Percentiles rank a stretch among this genome's conserved stretches.
Evolutionary conservation across 495 filamentous ascomycete genomes (phyloP).

Genomic region (Bombardia bombarda): DNA sequence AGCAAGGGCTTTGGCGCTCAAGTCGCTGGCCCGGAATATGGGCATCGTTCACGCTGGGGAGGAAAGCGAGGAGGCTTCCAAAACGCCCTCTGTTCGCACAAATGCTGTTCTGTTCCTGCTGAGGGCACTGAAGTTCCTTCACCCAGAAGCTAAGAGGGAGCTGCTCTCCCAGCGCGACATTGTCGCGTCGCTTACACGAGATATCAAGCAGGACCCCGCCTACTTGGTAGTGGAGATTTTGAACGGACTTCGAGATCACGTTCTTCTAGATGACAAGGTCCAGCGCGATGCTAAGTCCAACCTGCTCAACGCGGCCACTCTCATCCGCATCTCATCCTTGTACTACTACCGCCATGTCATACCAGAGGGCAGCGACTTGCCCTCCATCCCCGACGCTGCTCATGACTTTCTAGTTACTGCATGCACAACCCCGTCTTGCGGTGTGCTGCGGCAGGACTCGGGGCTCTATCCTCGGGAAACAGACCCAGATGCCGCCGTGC

Average conservation of each 20-base stretch:
- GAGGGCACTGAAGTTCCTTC: constrained; percentile 61
- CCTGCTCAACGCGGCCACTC: constrained; percentile 60
- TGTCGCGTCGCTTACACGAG: constrained; percentile 57
- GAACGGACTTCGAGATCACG: constrained; percentile 50
- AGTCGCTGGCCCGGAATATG: constrained; percentile 58
- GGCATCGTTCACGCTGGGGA: constrained; percentile 44
- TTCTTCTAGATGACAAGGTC: constrained; percentile 64
- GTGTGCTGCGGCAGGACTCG: constrained; percentile 57
- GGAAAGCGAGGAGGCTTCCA: constrained; percentile 37
- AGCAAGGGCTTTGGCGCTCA: constrained; percentile 62
- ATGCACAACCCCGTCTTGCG: constrained; percentile 61
- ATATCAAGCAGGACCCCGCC: constrained; percentile 64
- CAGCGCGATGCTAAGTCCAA: constrained; percentile 60
- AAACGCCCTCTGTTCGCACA: constrained; percentile 63
- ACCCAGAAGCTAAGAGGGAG: constrained; percentile 61
- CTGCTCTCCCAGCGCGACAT: constrained; percentile 68
- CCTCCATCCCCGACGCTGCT: constrained; percentile 48
- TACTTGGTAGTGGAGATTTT: constrained; percentile 63
- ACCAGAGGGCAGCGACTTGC: constrained; percentile 13
- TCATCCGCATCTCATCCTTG: constrained; percentile 62
- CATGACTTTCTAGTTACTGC: constrained; percentile 66
- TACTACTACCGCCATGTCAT: constrained; percentile 50
- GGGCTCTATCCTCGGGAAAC: constrained; percentile 68
- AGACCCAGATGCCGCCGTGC: constrained; percentile 41
- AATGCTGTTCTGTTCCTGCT: constrained; percentile 71